A percentile compares a stretch with the other conserved stretches of the same genome.
phyloP scores from a whole-genome alignment of 345 rosid species.

The Hevea brasiliensis region DNA sequence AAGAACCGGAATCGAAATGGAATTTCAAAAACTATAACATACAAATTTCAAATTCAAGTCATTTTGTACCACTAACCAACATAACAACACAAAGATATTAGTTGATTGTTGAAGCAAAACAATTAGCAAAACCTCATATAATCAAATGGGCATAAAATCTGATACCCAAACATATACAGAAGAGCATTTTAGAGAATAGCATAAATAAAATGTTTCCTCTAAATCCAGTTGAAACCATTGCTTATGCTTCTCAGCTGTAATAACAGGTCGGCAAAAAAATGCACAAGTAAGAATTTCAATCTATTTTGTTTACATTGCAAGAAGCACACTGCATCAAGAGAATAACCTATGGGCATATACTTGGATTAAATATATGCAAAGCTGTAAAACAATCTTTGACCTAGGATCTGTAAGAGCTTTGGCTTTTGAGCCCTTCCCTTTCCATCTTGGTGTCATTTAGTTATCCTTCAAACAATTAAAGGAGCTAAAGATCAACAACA shows the following conservation, averaged over 20 bases:
- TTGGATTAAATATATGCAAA: constrained; percentile 50
- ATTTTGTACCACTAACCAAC: too few relatives aligned
- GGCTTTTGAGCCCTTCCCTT: constrained; percentile 67
- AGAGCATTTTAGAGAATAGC: constrained; percentile 60
- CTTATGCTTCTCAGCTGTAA: constrained; percentile 59
- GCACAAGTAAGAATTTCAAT: constrained; percentile 60
- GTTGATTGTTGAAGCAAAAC: too few relatives aligned
- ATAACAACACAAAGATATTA: too few relatives aligned
- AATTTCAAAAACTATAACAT: too few relatives aligned
- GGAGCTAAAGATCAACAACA: not conserved
- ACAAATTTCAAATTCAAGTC: too few relatives aligned
- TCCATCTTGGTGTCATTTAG: constrained; percentile 80
- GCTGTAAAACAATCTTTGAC: constrained; percentile 55
- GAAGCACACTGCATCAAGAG: constrained; percentile 51
- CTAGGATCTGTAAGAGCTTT: constrained; percentile 75
- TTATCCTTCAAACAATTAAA: not conserved
- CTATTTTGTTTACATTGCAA: constrained; percentile 49
- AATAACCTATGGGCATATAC: constrained; percentile 45
- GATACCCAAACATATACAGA: too few relatives aligned
- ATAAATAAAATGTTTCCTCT: constrained; percentile 81
- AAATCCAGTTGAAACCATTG: constrained; percentile 66
- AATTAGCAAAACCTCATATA: too few relatives aligned
- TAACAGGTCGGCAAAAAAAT: constrained; percentile 61
- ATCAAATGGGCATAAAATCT: too few relatives aligned
- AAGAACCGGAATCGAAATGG: too few relatives aligned